A percentile compares a stretch with the other conserved stretches of the same genome.
phyloP scores from a whole-genome alignment of 1,139 yeast genomes.

The Pichia sp. region DNA sequence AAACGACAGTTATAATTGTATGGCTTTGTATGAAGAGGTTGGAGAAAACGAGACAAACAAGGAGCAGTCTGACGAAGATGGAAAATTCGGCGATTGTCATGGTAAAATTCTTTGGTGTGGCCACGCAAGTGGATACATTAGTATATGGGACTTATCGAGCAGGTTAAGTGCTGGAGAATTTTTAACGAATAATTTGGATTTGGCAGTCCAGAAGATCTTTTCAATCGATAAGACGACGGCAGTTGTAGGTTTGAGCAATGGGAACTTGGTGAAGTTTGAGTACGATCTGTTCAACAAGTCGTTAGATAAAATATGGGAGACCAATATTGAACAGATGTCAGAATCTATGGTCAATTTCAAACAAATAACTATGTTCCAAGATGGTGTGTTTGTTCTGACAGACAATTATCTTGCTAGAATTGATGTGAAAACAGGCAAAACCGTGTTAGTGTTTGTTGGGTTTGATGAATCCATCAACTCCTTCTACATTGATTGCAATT shows the following conservation, averaged over 20 bases:
- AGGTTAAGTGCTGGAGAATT: slow-evolving; percentile 18
- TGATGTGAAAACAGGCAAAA: slow-evolving; percentile 3
- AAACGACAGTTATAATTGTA: slow-evolving; percentile 17
- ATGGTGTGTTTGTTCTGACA: slow-evolving; percentile 4
- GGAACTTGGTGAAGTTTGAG: slow-evolving; percentile 5
- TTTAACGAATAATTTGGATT: slow-evolving; percentile 3
- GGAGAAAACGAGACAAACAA: slow-evolving; percentile 2
- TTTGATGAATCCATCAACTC: slow-evolving; percentile 5
- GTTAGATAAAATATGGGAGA: slow-evolving; percentile 7
- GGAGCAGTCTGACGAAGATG: not conserved
- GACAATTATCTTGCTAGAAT: slow-evolving; percentile 5
- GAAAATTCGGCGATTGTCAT: slow-evolving; percentile 16
- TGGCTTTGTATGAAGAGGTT: slow-evolving; percentile 4
- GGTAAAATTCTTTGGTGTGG: slow-evolving; percentile 32
- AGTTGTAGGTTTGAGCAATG: slow-evolving; percentile 10
- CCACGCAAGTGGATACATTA: slow-evolving; percentile 38
- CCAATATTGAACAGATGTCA: not conserved
- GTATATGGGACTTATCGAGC: slow-evolving; percentile 30
- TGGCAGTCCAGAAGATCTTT: slow-evolving; percentile 1
- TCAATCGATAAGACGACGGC: not conserved
- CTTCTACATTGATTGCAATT: slow-evolving; percentile 1
- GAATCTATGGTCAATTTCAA: slow-evolving; percentile 1
- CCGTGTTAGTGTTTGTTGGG: slow-evolving; percentile 9
- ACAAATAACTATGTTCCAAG: not conserved
- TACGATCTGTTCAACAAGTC: slow-evolving; percentile 2